These are phyloP conservation scores for Alnus glutinosa DNA, from an alignment of 306 rosid genomes.

Conservation along the genomic window DNA sequence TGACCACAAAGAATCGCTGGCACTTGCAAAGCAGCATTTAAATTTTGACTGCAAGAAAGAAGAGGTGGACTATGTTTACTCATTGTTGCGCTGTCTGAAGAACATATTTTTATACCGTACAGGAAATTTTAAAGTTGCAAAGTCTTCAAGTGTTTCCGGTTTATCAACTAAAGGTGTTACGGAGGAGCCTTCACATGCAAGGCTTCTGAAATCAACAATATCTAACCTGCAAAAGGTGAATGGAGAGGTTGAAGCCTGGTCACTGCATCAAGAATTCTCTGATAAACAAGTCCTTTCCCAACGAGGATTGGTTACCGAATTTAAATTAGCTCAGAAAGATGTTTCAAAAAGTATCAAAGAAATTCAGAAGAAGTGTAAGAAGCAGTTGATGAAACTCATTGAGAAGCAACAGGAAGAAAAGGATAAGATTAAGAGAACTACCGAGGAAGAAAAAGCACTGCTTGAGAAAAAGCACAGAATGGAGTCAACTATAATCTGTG, in stretches of 20 bases:
- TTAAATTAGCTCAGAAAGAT: conserved; percentile 41
- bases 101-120: conserved; percentile 46
- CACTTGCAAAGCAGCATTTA: conserved; percentile 62
- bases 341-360: conserved; percentile 52
- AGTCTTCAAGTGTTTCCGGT: conserved; percentile 32
- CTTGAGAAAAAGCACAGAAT: conserved; percentile 35
- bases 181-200: conserved; percentile 2
- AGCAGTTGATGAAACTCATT: conserved; percentile 39
- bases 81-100: conserved; percentile 69
- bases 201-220: not conserved
- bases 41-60: conserved; percentile 62
- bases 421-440: conserved; percentile 18
- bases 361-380: conserved; percentile 53
- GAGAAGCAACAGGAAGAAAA: conserved; percentile 43
- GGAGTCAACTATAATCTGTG: conserved; percentile 36
- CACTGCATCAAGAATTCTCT: conserved; percentile 25
- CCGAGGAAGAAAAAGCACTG: conserved; percentile 32
- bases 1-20: conserved; percentile 55
- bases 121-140: conserved; percentile 28
- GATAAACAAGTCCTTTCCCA: conserved; percentile 23
- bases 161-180: conserved; percentile 11
- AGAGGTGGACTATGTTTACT: conserved; percentile 58
- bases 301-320: conserved; percentile 24
- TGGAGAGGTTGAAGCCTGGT: conserved; percentile 16
- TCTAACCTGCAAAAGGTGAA: conserved; percentile 16